Evolutionary conservation across 352 stramenopile genomes (phyloP), one percentile per base, ranked within the genome.

Genomic region (Phytopythium oedochilum): DNA sequence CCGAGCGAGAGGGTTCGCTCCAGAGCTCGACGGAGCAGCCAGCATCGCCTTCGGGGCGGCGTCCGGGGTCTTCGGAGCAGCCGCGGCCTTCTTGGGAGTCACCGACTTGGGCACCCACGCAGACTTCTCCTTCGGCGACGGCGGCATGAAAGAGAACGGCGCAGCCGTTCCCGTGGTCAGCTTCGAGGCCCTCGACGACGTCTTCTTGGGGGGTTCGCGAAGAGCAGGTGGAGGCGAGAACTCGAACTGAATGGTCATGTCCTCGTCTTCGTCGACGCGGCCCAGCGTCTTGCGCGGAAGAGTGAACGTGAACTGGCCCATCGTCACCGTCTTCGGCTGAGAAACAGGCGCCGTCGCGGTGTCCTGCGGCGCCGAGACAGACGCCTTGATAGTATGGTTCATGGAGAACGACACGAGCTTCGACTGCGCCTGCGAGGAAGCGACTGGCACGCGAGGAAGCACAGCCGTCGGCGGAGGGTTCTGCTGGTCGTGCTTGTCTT

Each of bases 121-220:
- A 2, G 63, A 42, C 22, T 69, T 79, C 12, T 67, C 52, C 57
- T 88, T 85, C 9, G 83, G 80, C 2, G 78, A 89, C 9, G 72
- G 63, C 29, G 83, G 70, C 56, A 91, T 72, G 36, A 91, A 88
- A 23, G 75, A 69, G 54, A 91, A 89, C 5, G 78, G 74, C 32
- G 71, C 60, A 18, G 72, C 73, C 0, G 45, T 64, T 8, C 46
- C 51, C 10, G 57, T 61, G 22, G 60, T 9, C 29, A 76, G 68
- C 22, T 36, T 32, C 34, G 51, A 43, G 47, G 3, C 6, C 9
- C 11, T 40, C 1, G 54, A 28, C 15, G 43, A 28, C 25, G 62
- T 62, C 49, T 73, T 77, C 56, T 74, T 73, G 6, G 83, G 81
- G 9, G 83, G 83, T 40, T 92, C 79, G 35, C 78, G 73, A 59